phyloP scores from a whole-genome alignment of 208 protist species.

The Blastocrithidia nonstop region DNA sequence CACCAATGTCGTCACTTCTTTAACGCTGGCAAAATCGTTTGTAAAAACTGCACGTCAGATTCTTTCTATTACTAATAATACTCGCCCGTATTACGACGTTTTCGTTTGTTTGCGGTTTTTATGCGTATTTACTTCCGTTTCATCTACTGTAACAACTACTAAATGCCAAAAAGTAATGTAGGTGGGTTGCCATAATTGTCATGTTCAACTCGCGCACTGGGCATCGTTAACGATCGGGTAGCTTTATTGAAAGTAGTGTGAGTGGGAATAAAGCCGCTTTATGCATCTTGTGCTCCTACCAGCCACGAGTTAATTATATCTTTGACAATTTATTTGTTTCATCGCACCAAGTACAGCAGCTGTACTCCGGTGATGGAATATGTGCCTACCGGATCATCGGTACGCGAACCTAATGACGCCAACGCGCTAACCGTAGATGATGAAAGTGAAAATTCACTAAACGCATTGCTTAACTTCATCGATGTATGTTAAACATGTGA shows the following conservation, averaged over 20 bases:
- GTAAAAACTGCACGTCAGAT: constrained; percentile 32
- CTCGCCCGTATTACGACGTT: constrained; percentile 24
- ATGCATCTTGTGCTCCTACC: constrained; percentile 33
- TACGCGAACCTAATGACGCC: constrained; percentile 39
- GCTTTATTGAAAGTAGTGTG: constrained; percentile 17
- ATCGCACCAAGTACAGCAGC: constrained; percentile 46
- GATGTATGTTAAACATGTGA: too few relatives aligned
- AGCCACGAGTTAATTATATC: constrained; percentile 60
- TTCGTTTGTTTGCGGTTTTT: constrained; percentile 9
- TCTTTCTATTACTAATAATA: constrained; percentile 22
- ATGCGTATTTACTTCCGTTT: constrained; percentile 15
- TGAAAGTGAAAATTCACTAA: too few relatives aligned
- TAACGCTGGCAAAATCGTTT: constrained; percentile 28
- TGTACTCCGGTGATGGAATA: constrained; percentile 40
- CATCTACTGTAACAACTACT: constrained; percentile 41
- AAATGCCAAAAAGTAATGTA: constrained; percentile 44
- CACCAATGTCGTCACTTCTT: constrained; percentile 51
- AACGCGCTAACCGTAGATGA: constrained; percentile 19
- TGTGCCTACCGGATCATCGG: constrained; percentile 46
- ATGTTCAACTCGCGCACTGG: constrained; percentile 33
- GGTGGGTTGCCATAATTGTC: constrained; percentile 30
- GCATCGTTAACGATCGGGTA: constrained; percentile 19
- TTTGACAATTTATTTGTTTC: constrained; percentile 73
- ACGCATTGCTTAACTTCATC: too few relatives aligned
- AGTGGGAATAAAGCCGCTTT: constrained; percentile 52